Evolutionary conservation across 2,329 filamentous ascomycete species (phyloP), one percentile per base, ranked within the genome.

Genomic region (Arthrobotrys entomopaga): DNA sequence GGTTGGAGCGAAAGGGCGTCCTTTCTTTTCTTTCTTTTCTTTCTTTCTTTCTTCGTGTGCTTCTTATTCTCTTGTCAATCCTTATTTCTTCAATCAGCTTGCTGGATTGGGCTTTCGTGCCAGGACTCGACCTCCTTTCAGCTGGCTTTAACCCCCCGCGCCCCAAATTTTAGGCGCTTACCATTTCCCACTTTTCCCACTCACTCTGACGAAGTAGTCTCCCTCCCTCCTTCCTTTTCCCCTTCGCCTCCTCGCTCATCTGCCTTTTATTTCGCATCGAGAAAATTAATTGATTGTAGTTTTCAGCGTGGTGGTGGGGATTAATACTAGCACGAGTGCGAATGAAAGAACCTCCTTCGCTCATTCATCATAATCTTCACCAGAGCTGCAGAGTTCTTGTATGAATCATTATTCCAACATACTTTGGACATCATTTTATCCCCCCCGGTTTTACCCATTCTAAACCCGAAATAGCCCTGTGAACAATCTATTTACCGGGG

Each of bases 61-160:
- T 34, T 34, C 29, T 34, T 34, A 34, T 34, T 34, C 29, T 34
- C 29, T 34, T 34, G 29, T 34, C 29, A 34, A 63, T 50, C 63
- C 61, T 58, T 61, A 42, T 64, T 42, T 58, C 29, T 61, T 74
- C 70, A 74, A 74, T 74, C 70, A 74, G 70, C 70, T 74, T 74
- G 57, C 70, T 74, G 54, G 64, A 74, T 74, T 58, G 70, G 70
- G 70, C 50, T 34, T 73, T 48, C 46, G 66, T 61, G 59, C 70
- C 63, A 74, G 70, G 70, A 67, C 65, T 64, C 70, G 43, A 49
- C 70, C 64, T 66, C 70, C 70, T 74, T 73, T 74, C 70, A 74
- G 63, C 70, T 74, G 50, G 69, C 69, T 64, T 34, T 10, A 34
- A 34, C 29, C 29, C 29, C 29, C 29, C 29, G 29, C 29, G 29